Conservation (phyloP, 2,329 filamentous ascomycete species). For the Aureobasidium sp. region DNA sequence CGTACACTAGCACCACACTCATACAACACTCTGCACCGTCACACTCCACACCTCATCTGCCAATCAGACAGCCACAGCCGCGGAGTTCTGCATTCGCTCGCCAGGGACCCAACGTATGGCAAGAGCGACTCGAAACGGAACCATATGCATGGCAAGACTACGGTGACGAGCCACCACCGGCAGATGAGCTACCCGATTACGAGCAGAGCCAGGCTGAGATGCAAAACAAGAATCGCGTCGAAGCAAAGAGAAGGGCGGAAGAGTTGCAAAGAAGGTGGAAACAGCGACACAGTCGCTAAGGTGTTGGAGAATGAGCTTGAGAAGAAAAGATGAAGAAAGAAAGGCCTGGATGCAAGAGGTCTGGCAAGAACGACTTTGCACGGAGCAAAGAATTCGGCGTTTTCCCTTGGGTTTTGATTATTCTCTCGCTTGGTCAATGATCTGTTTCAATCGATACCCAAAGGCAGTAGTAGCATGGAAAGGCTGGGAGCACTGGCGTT, state of each 20-base stretch:
- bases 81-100: neutral
- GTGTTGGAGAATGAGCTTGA: neutral
- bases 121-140: constrained; percentile 11
- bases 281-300: constrained; percentile 16
- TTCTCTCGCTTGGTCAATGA: constrained; percentile 5
- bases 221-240: constrained; percentile 29
- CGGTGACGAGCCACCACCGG: constrained; percentile 22
- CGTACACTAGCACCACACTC: constrained; percentile 7
- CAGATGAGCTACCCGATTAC: constrained; percentile 38
- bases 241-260: constrained; percentile 35
- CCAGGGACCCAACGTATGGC: neutral
- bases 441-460: constrained; percentile 9
- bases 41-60: neutral
- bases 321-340: neutral
- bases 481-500: neutral
- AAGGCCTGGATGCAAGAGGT: neutral
- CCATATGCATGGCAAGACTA: constrained; percentile 14
- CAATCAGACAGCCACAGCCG: constrained; percentile 8
- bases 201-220: constrained; percentile 40
- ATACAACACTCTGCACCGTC: constrained; percentile 16
- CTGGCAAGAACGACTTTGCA: neutral
- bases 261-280: constrained; percentile 39
- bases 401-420: neutral
- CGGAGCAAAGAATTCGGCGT: neutral
- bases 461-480: constrained; percentile 10